phyloP scores from a whole-genome alignment of 1,139 yeast species.

The Debaryomycetaceae sp. region DNA sequence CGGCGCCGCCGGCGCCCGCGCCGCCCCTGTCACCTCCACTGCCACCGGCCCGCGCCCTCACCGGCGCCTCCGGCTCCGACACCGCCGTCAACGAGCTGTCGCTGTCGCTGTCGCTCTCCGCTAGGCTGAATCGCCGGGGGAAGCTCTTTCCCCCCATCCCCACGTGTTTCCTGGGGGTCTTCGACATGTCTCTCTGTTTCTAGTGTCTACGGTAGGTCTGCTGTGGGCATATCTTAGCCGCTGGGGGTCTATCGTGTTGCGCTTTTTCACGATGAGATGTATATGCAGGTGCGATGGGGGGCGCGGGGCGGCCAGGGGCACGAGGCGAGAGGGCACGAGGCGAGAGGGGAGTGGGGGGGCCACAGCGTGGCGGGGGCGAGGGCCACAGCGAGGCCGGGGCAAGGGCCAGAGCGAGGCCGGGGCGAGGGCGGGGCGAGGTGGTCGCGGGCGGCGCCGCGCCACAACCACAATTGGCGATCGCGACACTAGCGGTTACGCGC shows the following conservation, averaged over 20 bases:
- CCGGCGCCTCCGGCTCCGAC: conserved; percentile 31
- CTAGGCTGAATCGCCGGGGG: conserved; percentile 33
- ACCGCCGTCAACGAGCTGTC: conserved; percentile 39
- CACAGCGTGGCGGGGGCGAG: no score
- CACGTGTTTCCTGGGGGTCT: conserved; percentile 24
- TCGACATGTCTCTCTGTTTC: conserved; percentile 20
- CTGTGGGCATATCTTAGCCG: neutral
- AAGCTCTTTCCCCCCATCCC: conserved; percentile 11
- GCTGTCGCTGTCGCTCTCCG: conserved; percentile 15
- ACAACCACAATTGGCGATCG: no score
- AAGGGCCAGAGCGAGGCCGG: no score
- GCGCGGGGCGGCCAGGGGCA: neutral
- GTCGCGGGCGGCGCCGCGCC: no score
- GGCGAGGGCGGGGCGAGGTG: no score
- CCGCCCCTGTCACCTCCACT: neutral
- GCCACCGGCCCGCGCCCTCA: conserved; percentile 13
- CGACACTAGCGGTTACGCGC: no score
- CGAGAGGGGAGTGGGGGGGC: no score
- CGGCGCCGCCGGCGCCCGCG: neutral
- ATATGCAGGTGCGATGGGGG: conserved; percentile 4
- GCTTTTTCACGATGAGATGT: conserved; percentile 1
- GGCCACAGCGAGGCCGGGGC: no score
- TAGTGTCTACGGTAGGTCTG: neutral
- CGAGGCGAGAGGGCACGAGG: conserved; percentile 4
- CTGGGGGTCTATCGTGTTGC: conserved; percentile 1